Base-by-base conservation (phyloP, 73 alveolate species). In the Blepharisma japonicum region DNA sequence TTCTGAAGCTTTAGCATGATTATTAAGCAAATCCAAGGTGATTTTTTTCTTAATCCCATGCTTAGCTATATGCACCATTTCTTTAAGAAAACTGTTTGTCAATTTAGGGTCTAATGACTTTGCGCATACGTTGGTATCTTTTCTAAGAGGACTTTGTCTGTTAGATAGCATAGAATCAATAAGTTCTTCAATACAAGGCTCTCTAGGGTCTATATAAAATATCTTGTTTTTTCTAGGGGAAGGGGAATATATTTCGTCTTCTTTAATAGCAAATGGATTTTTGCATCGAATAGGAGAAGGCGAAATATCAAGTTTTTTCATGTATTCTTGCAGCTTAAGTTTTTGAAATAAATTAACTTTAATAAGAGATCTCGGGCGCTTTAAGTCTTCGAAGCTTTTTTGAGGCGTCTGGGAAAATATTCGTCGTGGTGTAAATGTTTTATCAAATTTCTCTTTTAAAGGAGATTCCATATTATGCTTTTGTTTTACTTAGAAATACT, bases 251-350 rank as follows among this genome's bases (percentile, higher is more conserved):
- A 18, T 39, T 25, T 61, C 42, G 42, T 32, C 42, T 32, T 32
- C 42, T 32, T 32, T 32, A 32, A 32, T 32, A 32, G 42, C 42
- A 25, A 61, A 61, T 61, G 74, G 74, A 25, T 61, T 61, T 25
- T 39, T 14, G 46, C 23, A 61, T 61, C 47, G 39, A 20, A 39
- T 18, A 18, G 74, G 74, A 1, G 14, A 14, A 18, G 74, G 74
- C 14, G 74, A 61, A 25, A 61, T 61, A 39, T 61, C 74, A 8
- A 61, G 23, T 5, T 39, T 61, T 61, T 61, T 61, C 74, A 61
- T 32, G 42, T 32, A 32, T 32, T 32, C 42, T 32, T 32, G 42
- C 0, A 32, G 42, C 42, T 32, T 32, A 32, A 32, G 42, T 3
- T 32, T 32, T 32, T 32, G 42, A 32, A 32, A 32, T 32, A 32